Evolutionary conservation across 176 grass and related monocot species (phyloP), one percentile per base, ranked within the genome.

Genomic region (Elymus sibiricus): DNA sequence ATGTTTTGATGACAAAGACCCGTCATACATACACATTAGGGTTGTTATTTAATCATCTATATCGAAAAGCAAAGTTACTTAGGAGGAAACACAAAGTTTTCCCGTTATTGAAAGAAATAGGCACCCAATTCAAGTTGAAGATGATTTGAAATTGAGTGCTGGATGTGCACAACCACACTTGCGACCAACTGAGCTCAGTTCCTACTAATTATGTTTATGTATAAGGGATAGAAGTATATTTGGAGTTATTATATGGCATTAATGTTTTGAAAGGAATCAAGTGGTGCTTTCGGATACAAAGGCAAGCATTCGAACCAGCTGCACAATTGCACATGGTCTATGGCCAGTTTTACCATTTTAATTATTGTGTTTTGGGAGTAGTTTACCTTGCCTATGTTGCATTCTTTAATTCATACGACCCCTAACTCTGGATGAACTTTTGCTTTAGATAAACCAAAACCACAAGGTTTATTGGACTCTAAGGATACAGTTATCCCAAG

Each of bases 391-490:
- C 76, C 77, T 70, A 32, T 86, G 19, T 74, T 88, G 24, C 47
- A 64, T 55, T 74, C 32, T 78, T 83, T 80, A 74, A 60, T 81
- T 29, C 49, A n/a, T 21, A 76, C 49, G 60, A 13, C 68, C 47
- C 29, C 80, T 94, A 89, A 92, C 59, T 76, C 70, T 81, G 64
- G 11, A 66, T 66, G 67, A 65, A 12, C 65, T 87, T 89, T 14
- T 89, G 37, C 81, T 70, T 59, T 82, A 97, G 94, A 94, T 88
- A 97, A 97, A 87, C 85, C 80, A 82, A 97, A 92, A 83, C 72
- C 84, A 39, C 92, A 80, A 56, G 76, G 15, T 56, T 86, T 86
- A 65, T 79, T 85, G 37, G 95, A 94, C 28, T 94, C 80, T 35
- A 97, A 88, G 86, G 95, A 97, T 22, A 70, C 56, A 63, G 39